Percentiles rank a stretch among this genome's conserved stretches.
These are phyloP conservation scores for Colletotrichum agaves DNA, from an alignment of 2,329 filamentous ascomycete species.

Conservation along the genomic window DNA sequence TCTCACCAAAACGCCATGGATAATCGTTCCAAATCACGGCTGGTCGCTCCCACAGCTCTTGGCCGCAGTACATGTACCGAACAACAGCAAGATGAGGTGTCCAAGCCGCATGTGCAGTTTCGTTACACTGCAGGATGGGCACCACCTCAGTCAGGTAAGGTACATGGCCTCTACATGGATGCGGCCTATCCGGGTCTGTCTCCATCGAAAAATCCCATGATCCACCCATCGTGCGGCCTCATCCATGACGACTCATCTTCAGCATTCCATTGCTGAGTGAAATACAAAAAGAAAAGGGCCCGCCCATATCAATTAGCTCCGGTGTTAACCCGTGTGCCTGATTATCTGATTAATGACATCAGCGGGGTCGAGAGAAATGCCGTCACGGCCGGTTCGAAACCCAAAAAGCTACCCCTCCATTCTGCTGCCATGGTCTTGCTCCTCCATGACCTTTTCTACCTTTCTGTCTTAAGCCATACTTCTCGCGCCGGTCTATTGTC, in stretches of 20 bases:
- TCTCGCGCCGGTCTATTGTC: not conserved
- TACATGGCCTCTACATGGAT: not conserved
- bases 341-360: constrained; percentile 32
- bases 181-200: constrained; percentile 33
- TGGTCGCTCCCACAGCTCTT: not conserved
- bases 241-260: constrained; percentile 5
- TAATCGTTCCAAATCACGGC: not conserved
- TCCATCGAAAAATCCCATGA: constrained; percentile 8
- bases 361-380: constrained; percentile 28
- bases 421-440: constrained; percentile 8
- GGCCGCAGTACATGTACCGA: not conserved
- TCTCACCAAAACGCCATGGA: not conserved
- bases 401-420: constrained; percentile 34
- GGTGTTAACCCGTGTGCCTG: constrained; percentile 11
- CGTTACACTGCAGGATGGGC: not conserved
- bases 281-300: not conserved
- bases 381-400: constrained; percentile 30
- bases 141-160: constrained; percentile 2
- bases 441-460: constrained; percentile 12
- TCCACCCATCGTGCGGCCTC: constrained; percentile 17
- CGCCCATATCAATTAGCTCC: constrained; percentile 10
- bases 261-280: constrained; percentile 21
- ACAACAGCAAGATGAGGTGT: constrained; percentile 15
- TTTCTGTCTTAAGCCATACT: constrained; percentile 25
- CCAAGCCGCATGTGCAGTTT: constrained; percentile 9